Base-by-base conservation (phyloP, 2,329 filamentous ascomycete genomes). In the Aspergillus sp. region DNA sequence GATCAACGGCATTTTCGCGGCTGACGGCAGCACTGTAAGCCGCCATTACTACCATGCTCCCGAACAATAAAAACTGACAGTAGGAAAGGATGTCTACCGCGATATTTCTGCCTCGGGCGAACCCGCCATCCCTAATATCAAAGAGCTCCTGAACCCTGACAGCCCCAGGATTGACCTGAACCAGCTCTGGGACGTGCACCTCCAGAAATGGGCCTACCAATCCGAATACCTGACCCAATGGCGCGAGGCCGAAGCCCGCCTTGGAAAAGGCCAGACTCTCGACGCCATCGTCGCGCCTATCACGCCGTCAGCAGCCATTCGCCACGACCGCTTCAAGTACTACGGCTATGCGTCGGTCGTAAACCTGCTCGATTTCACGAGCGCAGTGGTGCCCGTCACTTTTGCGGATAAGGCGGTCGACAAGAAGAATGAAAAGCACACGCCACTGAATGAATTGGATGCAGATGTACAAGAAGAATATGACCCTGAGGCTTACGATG, bases 401-500 rank as follows among this genome's bases (percentile, higher is more conserved):
- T 40, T 45, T 30, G 29, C 33, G 9, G 46, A 47, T 7, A 34
- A 41, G 28, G 35, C 35, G 6, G 5, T 28, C 29, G 43, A 40
- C 33, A 39, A 19, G 10, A 26, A 43, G n/a, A 42, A 45, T 9
- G n/a, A 42, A 35, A 36, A 34, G n/a, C 12, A 40, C 41, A n/a
- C 19, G 29, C n/a, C 40, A 3, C 29, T 68, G 27, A 71, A 61
- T 48, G 66, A 68, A 0, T 39, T 63, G 3, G 75, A 78, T 51
- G 58, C 55, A 45, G 54, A 58, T 30, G 71, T 72, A 27, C 70
- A 69, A 59, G 59, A 68, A 32, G 64, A 69, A 29, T 78, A 73
- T 55, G 71, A 74, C 45, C 63, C 71, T 0, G 69, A 72, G 33
- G 57, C 67, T 1, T 74, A 70, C 42, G 57, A 74, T 46, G 69